A percentile compares a stretch with the other conserved stretches of the same genome.
Evolutionary conservation across 208 protist species (phyloP).

Genomic region (Crithidia thermophila): DNA sequence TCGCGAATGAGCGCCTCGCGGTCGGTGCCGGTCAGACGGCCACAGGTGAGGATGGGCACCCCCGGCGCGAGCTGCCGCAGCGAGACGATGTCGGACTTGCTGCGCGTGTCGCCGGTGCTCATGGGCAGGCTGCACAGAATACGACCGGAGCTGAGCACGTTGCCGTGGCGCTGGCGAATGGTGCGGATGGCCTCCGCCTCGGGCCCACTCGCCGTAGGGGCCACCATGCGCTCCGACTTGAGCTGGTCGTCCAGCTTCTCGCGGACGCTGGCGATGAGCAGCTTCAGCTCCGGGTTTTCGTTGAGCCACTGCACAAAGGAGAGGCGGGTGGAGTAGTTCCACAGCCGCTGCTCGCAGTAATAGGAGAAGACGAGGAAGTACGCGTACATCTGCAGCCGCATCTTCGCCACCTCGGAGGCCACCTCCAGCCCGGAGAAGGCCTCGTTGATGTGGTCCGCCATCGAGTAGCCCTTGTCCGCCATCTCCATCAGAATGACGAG

Average conservation of each 20-base stretch:
- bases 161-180: conserved; percentile 68
- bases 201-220: conserved; percentile 36
- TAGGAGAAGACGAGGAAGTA: conserved; percentile 89
- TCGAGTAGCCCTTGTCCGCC: conserved; percentile 87
- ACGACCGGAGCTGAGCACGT: conserved; percentile 80
- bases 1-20: conserved; percentile 55
- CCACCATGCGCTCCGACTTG: conserved; percentile 64
- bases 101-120: conserved; percentile 11
- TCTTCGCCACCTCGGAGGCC: conserved; percentile 67
- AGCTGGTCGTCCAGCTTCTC: conserved; percentile 80
- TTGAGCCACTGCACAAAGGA: conserved; percentile 75
- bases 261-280: conserved; percentile 75
- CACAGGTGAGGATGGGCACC: conserved; percentile 86
- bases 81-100: conserved; percentile 25
- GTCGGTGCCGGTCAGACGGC: conserved; percentile 43
- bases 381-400: conserved; percentile 85
- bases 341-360: conserved; percentile 90
- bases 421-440: conserved; percentile 60
- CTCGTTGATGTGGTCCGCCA: conserved; percentile 84
- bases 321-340: conserved; percentile 56
- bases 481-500: conserved; percentile 81
- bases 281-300: conserved; percentile 64
- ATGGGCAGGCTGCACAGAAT: conserved; percentile 82
- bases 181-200: conserved; percentile 52
- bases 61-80: conserved; percentile 82